Conservation (phyloP, 2,329 filamentous ascomycete genomes). For the Sarocladiaceae sp. region DNA sequence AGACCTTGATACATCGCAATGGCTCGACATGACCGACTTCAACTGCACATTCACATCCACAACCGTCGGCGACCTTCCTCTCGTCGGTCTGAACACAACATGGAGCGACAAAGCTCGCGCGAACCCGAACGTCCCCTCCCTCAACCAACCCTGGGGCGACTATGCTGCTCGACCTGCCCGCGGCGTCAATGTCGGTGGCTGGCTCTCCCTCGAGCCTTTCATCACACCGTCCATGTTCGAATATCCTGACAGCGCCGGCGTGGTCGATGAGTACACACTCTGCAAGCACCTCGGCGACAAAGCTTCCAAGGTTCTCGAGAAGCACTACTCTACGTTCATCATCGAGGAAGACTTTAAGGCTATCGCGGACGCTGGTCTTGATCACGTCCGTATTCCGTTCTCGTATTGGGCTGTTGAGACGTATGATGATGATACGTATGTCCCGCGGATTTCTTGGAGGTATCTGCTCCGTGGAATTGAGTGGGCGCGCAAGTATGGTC, state of each 20-base stretch:
- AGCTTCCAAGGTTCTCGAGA: constrained; percentile 69
- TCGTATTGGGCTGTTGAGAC: constrained; percentile 91
- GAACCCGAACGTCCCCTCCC: constrained; percentile 73
- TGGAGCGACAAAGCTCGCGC: constrained; percentile 81
- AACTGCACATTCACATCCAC: constrained; percentile 88
- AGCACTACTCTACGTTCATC: constrained; percentile 87
- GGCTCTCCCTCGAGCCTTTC: constrained; percentile 90
- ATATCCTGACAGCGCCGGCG: constrained; percentile 54
- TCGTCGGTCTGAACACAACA: constrained; percentile 81
- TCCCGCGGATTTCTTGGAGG: constrained; percentile 82
- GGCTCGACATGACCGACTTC: constrained; percentile 86
- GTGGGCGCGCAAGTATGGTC: constrained; percentile 84
- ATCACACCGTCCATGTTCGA: constrained; percentile 90
- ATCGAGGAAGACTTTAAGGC: constrained; percentile 78
- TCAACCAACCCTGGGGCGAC: constrained; percentile 69
- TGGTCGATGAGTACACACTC: constrained; percentile 91
- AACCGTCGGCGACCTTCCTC: constrained; percentile 77
- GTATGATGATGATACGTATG: constrained; percentile 81
- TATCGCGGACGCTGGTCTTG: constrained; percentile 82
- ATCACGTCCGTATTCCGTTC: constrained; percentile 94
- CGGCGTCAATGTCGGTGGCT: constrained; percentile 90
- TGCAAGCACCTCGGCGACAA: constrained; percentile 63
- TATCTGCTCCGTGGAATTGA: constrained; percentile 92
- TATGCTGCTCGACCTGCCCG: constrained; percentile 77
- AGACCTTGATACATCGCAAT: constrained; percentile 82